phyloP scores from a whole-genome alignment of 225 moss, liverwort and hornwort species.

The Ulota crispa region DNA sequence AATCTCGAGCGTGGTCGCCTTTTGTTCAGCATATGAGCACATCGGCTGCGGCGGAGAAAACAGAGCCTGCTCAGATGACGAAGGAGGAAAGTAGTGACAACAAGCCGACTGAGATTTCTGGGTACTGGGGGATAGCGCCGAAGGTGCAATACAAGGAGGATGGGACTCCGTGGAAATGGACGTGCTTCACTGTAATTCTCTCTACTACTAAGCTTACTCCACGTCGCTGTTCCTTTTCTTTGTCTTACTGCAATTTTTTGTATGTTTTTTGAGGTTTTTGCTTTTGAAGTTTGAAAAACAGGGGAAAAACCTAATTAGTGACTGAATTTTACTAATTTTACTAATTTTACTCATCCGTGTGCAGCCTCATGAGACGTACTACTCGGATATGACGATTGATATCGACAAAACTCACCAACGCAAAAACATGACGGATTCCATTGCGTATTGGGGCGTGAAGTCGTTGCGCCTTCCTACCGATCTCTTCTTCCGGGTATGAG shows the following conservation, averaged over 20 bases:
- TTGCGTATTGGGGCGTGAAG: conserved; percentile 68
- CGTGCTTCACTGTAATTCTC: conserved; percentile 67
- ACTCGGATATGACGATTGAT: conserved; percentile 53
- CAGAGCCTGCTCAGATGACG: neutral
- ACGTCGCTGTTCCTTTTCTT: no score
- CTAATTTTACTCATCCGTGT: neutral
- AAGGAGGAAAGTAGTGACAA: neutral
- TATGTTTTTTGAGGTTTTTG: neutral
- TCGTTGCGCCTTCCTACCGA: conserved; percentile 62
- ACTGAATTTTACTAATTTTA: neutral
- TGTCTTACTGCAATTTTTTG: no score
- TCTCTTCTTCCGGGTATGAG: conserved; percentile 74
- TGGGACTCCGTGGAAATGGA: conserved; percentile 89
- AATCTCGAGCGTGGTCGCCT: conserved; percentile 44
- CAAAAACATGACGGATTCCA: conserved; percentile 41
- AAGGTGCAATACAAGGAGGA: conserved; percentile 61
- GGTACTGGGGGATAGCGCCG: conserved; percentile 83
- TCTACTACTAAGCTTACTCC: neutral
- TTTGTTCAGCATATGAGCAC: conserved; percentile 54
- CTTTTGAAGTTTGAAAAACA: neutral
- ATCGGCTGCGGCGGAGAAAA: neutral
- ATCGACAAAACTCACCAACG: conserved; percentile 61
- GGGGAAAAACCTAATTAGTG: neutral
- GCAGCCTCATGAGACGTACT: conserved; percentile 82
- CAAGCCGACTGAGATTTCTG: conserved; percentile 38